phyloP scores from a whole-genome alignment of 805 yeast genomes.

The Starmerella tilneyi region DNA sequence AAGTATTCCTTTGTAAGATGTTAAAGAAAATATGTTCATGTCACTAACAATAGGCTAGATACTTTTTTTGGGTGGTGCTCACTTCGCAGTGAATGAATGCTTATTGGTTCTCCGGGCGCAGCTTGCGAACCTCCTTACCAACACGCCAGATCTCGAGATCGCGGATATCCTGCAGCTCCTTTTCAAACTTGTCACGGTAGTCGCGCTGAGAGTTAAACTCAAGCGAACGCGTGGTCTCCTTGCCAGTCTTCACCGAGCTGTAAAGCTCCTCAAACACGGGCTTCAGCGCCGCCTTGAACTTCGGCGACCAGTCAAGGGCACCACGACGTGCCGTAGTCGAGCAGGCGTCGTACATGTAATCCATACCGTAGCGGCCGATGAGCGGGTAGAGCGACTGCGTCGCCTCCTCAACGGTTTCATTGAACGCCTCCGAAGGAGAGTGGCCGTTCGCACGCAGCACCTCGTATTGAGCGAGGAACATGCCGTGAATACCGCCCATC shows the following conservation, averaged over 20 bases:
- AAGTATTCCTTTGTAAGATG: no score
- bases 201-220: conserved; percentile 97
- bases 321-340: conserved; percentile 99
- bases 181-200: conserved; percentile 93
- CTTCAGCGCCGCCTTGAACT: conserved; percentile 96
- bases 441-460: conserved; percentile 99
- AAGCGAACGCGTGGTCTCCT: conserved; percentile 95
- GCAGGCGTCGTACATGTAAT: conserved; percentile 99
- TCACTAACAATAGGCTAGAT: no score
- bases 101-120: conserved; percentile 98
- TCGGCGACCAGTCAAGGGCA: conserved; percentile 99
- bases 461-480: conserved; percentile 99
- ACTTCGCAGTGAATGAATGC: no score
- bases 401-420: conserved; percentile 99
- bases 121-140: conserved; percentile 98
- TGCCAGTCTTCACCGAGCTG: conserved; percentile 88
- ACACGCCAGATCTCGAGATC: conserved; percentile 98
- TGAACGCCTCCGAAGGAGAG: conserved; percentile 99
- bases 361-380: conserved; percentile 99
- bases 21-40: no score
- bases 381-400: conserved; percentile 98
- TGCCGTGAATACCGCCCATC: conserved; percentile 99
- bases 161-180: conserved; percentile 87
- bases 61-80: no score
- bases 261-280: conserved; percentile 96